Percentiles rank a stretch among this genome's conserved stretches.
Evolutionary conservation across 345 rosid species (phyloP).

Genomic region (Salix suchowensis): DNA sequence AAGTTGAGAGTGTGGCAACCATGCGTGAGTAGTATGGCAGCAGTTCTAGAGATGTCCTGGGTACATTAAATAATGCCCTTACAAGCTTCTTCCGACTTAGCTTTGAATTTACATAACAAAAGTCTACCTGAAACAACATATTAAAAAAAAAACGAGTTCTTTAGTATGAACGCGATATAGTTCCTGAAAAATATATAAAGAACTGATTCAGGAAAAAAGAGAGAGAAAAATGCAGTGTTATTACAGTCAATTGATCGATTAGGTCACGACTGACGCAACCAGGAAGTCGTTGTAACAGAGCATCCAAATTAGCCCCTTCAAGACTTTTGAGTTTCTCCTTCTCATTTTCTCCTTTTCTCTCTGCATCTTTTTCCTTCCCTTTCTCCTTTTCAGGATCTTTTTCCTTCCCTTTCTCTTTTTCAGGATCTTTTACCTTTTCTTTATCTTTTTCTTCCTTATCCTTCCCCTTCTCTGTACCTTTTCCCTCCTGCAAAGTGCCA

Average conservation of each 20-base stretch:
- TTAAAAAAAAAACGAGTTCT: background rate
- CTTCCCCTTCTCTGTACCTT: conserved; percentile 59
- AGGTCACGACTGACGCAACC: conserved; percentile 97
- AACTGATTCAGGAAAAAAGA: background rate
- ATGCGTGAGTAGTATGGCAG: conserved; percentile 92
- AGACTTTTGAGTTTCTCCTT: conserved; percentile 83
- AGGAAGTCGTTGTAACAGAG: conserved; percentile 88
- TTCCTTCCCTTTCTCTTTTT: conserved; percentile 75
- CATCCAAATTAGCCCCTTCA: conserved; percentile 91
- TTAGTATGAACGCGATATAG: background rate
- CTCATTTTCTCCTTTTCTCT: conserved; percentile 70
- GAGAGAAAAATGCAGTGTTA: conserved; percentile 10
- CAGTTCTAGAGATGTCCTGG: conserved; percentile 94
- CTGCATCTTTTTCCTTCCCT: conserved; percentile 78
- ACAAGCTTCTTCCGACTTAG: conserved; percentile 91
- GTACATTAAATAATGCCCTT: conserved; percentile 90
- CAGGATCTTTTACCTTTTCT: conserved; percentile 57
- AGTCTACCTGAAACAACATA: conserved; percentile 69
- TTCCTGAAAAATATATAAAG: background rate
- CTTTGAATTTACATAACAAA: conserved; percentile 93
- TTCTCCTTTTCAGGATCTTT: conserved; percentile 68
- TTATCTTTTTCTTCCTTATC: conserved; percentile 79
- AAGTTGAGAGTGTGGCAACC: conserved; percentile 91
- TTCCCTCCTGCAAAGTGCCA: conserved; percentile 54
- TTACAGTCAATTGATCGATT: conserved; percentile 93